Base-by-base conservation (phyloP, 23 red algal genomes). In the Gracilaria caudata region DNA sequence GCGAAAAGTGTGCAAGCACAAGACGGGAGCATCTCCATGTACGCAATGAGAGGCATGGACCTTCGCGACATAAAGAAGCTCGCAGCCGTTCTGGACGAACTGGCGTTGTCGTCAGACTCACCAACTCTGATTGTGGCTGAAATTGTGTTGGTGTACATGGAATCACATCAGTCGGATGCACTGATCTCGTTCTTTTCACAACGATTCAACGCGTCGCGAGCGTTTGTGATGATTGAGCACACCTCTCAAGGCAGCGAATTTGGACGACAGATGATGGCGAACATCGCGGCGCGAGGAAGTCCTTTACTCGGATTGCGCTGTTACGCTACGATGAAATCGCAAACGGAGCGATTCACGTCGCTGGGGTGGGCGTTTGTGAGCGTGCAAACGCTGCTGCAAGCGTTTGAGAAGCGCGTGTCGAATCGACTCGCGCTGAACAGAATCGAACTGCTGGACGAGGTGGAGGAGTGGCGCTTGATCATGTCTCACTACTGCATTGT, bases 91-190 rank as follows among this genome's bases (percentile, higher is more conserved):
- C 53, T 86, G 25, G 58, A 76, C 0, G 58, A 40, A 8, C 35
- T 79, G 29, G 81, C 51, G 16, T 4, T 81, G 36, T 32, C 72
- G 2, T 55, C 23, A 17, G 30, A 80, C 0, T 32, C 45, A 8
- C 64, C 77, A 0, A 95, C 93, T 3, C 57, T 95, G 78, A 47
- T 95, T 10, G 24, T 95, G 53, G 82, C 93, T 9, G 93, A 95
- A 61, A 86, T 89, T 32, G 85, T 90, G n/a, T 53, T 95, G 53
- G 87, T 90, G 57, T 95, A 95, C 38, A 79, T 95, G 43, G 61
- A 89, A 39, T 25, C 93, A 49, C 37, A 56, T 30, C 39, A 64
- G 25, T 77, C 82, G 1, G 93, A 86, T 30, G 37, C 36, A 10
- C 55, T 95, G 1, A 64, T 95, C 24, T 35, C 44, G 23, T 73